Evolutionary conservation across 176 grass and related monocot species (phyloP).

Genomic region (Tuctoria greenei): DNA sequence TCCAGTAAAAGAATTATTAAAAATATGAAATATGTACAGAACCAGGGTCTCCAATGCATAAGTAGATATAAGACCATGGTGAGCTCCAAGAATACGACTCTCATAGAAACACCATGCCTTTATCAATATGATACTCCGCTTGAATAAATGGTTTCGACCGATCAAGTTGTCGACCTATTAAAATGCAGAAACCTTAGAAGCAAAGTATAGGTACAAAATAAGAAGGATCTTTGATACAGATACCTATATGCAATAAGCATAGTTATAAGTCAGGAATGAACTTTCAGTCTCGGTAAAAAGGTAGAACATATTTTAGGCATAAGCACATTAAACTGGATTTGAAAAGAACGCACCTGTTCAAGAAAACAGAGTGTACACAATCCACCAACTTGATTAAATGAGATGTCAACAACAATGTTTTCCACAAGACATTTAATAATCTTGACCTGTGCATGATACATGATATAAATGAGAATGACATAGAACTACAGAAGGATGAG

Average conservation of each 20-base stretch:
- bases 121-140: constrained; percentile 95
- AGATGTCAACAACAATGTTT: constrained; percentile 81
- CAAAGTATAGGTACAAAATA: constrained; percentile 35
- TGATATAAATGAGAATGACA: constrained; percentile 26
- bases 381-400: constrained; percentile 75
- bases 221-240: constrained; percentile 14
- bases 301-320: no score
- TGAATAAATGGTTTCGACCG: constrained; percentile 80
- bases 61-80: constrained; percentile 99
- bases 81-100: constrained; percentile 96
- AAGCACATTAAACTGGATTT: constrained; percentile 15
- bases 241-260: constrained; percentile 24
- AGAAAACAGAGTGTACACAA: constrained; percentile 76
- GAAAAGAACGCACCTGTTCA: constrained; percentile 43
- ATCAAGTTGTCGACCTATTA: constrained; percentile 71
- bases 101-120: constrained; percentile 99
- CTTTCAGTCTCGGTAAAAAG: no score
- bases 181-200: constrained; percentile 42
- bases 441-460: constrained; percentile 59
- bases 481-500: constrained; percentile 2
- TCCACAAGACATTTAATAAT: constrained; percentile 76
- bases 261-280: neutral
- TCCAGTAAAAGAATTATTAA: constrained; percentile 81
- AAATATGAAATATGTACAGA: constrained; percentile 98
- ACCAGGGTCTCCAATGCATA: constrained; percentile 95